phyloP scores from a whole-genome alignment of 768 basidiomycete genomes.

The Russula compacta region DNA sequence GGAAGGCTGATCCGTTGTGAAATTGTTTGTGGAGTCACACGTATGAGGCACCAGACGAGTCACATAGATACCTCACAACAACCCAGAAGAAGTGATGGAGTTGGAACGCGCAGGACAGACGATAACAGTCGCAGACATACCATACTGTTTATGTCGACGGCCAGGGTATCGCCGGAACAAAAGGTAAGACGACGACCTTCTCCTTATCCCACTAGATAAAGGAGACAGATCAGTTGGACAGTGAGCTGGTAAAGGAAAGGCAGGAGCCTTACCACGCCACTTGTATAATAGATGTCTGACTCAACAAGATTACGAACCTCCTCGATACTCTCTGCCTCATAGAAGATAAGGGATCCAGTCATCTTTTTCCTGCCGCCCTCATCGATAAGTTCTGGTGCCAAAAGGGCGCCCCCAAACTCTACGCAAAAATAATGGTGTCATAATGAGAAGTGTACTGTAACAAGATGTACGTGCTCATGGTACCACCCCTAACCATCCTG shows the following conservation, averaged over 20 bases:
- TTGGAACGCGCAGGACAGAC: neutral
- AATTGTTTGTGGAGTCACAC: no score
- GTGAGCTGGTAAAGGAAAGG: neutral
- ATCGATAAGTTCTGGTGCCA: constrained; percentile 16
- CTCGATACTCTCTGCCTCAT: constrained; percentile 21
- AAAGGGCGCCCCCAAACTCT: constrained; percentile 14
- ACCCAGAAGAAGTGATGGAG: no score
- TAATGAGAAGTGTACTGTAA: neutral
- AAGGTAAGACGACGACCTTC: constrained; percentile 7
- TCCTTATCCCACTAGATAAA: constrained; percentile 12
- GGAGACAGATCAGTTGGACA: neutral
- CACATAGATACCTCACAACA: no score
- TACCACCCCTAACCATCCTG: neutral
- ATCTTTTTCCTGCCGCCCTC: constrained; percentile 17
- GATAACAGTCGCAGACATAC: neutral
- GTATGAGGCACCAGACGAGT: no score
- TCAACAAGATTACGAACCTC: constrained; percentile 23
- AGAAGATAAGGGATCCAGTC: constrained; percentile 23
- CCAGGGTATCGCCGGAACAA: constrained; percentile 12
- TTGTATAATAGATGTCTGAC: constrained; percentile 24
- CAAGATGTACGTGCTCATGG: constrained; percentile 15
- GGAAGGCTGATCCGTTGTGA: no score
- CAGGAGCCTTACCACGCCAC: constrained; percentile 22
- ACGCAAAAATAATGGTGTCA: neutral
- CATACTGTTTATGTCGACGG: neutral